Base-by-base conservation (phyloP, 2,329 filamentous ascomycete genomes). In the Tricladium varicosporioides region DNA sequence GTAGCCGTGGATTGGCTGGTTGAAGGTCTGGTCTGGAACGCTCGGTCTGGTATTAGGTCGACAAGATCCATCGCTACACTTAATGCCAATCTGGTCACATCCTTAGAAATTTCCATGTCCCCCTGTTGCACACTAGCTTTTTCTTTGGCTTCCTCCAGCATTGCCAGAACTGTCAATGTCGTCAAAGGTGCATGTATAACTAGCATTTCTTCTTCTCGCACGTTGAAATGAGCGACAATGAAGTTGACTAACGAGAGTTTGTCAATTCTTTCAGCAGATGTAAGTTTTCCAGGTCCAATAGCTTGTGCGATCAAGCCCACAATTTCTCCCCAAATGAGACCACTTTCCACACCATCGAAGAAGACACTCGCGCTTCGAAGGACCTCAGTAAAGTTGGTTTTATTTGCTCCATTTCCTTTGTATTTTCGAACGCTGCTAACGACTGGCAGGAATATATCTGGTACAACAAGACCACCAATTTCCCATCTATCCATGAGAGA, bases 401-500 rank as follows among this genome's bases (percentile, higher is more conserved):
- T 88, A n/a, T 80, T 80, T 0, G 80, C 73, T 10, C 88, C 84
- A 51, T 77, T 77, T 22, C 77, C 75, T 71, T 92, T 87, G 74
- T 92, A 97, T 47, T 79, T 76, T 63, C 87, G 85, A 40, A 96
- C 87, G 65, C 88, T 95, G 69, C 87, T 82, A 65, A 99, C 83
- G 22, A 93, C 86, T 2, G 92, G 89, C 13, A 97, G 78, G 68
- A 99, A 97, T 13, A 97, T 83, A 59, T 91, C 87, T 0, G 92
- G 90, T 1, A 97, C 88, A 48, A 99, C 86, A 15, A 93, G 79
- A 1, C 91, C 91, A 31, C 94, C 94, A 63, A 99, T 93, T 71
- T 99, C 94, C 92, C 92, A 97, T 57, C 92, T 86, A 73, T 99
- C 94, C 94, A 99, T 97, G 52, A 99, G 78, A 14, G 95, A 97